phyloP scores from a whole-genome alignment of 768 basidiomycete species.

The Lactifluus rugatus region DNA sequence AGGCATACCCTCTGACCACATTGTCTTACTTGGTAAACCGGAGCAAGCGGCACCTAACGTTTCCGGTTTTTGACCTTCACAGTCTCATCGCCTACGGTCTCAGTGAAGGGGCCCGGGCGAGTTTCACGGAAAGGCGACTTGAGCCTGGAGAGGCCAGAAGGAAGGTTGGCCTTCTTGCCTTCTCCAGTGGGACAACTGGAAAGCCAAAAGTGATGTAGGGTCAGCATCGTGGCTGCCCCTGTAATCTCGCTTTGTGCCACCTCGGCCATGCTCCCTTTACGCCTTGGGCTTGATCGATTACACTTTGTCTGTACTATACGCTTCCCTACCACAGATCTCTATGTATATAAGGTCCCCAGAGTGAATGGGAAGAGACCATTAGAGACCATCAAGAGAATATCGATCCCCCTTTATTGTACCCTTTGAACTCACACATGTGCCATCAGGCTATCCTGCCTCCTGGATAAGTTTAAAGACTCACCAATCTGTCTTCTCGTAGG shows the following conservation, averaged over 20 bases:
- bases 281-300: too few relatives aligned
- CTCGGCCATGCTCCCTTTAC: too few relatives aligned
- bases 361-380: too few relatives aligned
- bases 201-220: constrained; percentile 27
- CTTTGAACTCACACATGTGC: too few relatives aligned
- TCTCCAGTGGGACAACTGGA: constrained; percentile 71
- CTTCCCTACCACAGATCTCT: not conserved
- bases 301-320: too few relatives aligned
- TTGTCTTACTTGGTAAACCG: constrained; percentile 22
- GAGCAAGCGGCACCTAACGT: not conserved
- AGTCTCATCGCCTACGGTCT: constrained; percentile 37
- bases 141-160: constrained; percentile 49
- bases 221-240: too few relatives aligned
- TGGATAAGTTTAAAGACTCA: not conserved
- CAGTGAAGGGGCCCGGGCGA: constrained; percentile 25
- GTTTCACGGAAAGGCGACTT: constrained; percentile 39
- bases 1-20: constrained; percentile 24
- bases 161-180: constrained; percentile 54
- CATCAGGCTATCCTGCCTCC: too few relatives aligned
- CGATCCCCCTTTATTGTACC: too few relatives aligned
- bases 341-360: too few relatives aligned
- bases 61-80: constrained; percentile 29
- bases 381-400: too few relatives aligned
- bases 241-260: too few relatives aligned
- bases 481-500: constrained; percentile 29